Base-by-base conservation (phyloP, 805 yeast species). In the Suhomyces canberraensis region DNA sequence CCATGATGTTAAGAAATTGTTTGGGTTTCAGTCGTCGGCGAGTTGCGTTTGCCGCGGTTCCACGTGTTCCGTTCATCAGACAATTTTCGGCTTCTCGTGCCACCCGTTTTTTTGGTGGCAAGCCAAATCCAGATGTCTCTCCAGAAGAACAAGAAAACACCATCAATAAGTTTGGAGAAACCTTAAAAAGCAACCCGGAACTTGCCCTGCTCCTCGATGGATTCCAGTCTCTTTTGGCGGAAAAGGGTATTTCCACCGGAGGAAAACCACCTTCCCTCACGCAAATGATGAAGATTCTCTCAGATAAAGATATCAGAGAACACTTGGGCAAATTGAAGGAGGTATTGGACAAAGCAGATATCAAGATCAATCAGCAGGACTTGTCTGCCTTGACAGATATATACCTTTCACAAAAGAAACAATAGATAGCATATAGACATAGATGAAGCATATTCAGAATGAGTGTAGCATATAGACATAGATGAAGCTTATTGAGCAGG, bases 291-390 rank as follows among this genome's bases (percentile, higher is more conserved):
- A 57, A 54, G 40, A 50, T 68, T 25, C 50, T 66, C 35, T 48
- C 66, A 26, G 67, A 66, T 35, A 53, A 52, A 38, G 69, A 64
- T 9, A 61, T 66, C 6, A 58, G 64, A 34, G 53, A 47, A 9
- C 48, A 50, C 30, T 48, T 64, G 18, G 37, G 44, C 4, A 50
- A 54, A 26, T 50, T 67, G 39, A 58, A 61, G 41, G 47, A 41
- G 13, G 51, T 58, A 19, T 53, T 67, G 25, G 65, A 65, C 16
- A 52, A 52, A 28, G 56, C 62, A 4, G 56, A 60, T 15, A 50
- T 66, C 29, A 44, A 52, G 36, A 46, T 66, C 33, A 45, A 57
- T 16, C 64, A 60, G 3, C 58, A 55, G 33, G 71, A 66, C 39
- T 46, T 64, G 40, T 49, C 47, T 30, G 57, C 54, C 33, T 51